These are phyloP conservation scores for Amphicarpaea edgeworthii DNA, from an alignment of 306 rosid species.

Conservation along the genomic window DNA sequence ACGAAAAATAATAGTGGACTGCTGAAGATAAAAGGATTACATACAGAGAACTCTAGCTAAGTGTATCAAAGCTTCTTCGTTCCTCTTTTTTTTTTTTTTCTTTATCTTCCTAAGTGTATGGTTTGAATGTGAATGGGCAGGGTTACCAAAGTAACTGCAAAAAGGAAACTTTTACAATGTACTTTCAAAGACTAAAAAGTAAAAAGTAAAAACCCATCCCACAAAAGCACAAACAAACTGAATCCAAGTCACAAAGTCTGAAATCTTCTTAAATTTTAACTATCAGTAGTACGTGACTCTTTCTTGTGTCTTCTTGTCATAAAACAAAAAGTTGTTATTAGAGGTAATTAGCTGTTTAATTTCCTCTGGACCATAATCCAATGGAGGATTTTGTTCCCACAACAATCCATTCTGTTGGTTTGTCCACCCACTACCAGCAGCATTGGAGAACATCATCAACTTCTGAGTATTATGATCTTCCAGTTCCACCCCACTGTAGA, in stretches of 20 bases:
- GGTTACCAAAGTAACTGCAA: constrained; percentile 5
- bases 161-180: constrained; percentile 24
- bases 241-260: constrained; percentile 44
- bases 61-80: neutral
- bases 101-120: neutral
- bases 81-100: neutral
- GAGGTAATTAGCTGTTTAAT: constrained; percentile 69
- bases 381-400: constrained; percentile 62
- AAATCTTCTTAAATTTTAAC: constrained; percentile 49
- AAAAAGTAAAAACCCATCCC: neutral
- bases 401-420: constrained; percentile 49
- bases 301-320: constrained; percentile 67
- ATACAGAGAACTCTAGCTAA: neutral
- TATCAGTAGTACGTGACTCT: constrained; percentile 61
- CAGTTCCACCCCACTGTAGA: constrained; percentile 49
- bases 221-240: constrained; percentile 32
- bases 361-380: constrained; percentile 73
- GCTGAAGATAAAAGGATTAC: neutral
- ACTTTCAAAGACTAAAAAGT: neutral
- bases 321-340: constrained; percentile 65
- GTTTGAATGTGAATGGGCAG: neutral
- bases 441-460: constrained; percentile 45
- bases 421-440: constrained; percentile 37
- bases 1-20: neutral
- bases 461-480: constrained; percentile 44